Conservation (phyloP, 1,284 basidiomycete species). For the Agaricales sp. region DNA sequence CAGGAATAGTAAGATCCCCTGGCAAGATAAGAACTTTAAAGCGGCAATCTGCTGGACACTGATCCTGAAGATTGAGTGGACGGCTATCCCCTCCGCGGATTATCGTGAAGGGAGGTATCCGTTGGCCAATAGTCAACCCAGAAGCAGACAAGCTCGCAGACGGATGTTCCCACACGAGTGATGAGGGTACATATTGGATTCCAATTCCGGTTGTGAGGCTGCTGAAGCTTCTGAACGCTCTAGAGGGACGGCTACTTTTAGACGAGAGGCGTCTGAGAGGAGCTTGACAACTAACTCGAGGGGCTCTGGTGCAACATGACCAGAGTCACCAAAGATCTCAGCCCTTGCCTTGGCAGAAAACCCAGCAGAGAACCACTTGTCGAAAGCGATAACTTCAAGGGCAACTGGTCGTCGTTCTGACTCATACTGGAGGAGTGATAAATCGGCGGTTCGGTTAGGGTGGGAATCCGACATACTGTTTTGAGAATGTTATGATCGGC, state of each 20-base stretch:
- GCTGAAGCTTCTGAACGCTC: constrained; percentile 48
- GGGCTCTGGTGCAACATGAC: constrained; percentile 43
- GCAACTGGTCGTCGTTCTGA: constrained; percentile 66
- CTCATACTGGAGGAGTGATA: constrained; percentile 43
- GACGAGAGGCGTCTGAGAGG: constrained; percentile 9
- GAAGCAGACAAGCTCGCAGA: constrained; percentile 34
- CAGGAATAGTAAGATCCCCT: constrained; percentile 36
- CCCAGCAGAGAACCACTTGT: constrained; percentile 62
- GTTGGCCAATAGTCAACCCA: constrained; percentile 44
- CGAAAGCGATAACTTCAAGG: constrained; percentile 74
- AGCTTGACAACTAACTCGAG: constrained; percentile 26
- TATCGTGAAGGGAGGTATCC: constrained; percentile 48
- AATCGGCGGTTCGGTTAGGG: constrained; percentile 2
- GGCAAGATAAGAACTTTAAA: constrained; percentile 67
- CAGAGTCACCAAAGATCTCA: constrained; percentile 43
- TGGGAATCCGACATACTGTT: constrained; percentile 42
- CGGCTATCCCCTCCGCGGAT: constrained; percentile 54
- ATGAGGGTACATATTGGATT: constrained; percentile 49
- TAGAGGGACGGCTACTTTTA: constrained; percentile 18
- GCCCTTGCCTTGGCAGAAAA: constrained; percentile 73
- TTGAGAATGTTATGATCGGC: constrained; percentile 55
- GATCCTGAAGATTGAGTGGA: constrained; percentile 58
- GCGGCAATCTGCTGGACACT: constrained; percentile 57
- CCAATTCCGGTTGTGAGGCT: constrained; percentile 56
- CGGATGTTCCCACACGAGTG: constrained; percentile 26